Base-by-base conservation (phyloP, 1,139 yeast genomes). In the Yamadazyma oceani region DNA sequence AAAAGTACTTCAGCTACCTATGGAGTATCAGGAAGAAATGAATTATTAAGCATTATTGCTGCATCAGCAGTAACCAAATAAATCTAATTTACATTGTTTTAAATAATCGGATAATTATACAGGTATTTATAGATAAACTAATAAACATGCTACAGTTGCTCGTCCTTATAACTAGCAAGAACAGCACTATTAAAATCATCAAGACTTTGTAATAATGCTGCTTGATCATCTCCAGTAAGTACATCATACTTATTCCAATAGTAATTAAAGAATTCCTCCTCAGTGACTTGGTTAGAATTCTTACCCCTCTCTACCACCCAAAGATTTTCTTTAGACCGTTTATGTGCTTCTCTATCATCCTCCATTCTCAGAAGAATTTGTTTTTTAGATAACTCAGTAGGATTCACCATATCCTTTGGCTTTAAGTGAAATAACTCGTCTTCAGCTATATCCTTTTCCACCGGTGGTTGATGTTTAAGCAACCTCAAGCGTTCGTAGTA, bases 271-370 rank as follows among this genome's bases (percentile, higher is more conserved):
- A 86, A 85, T 53, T 86, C 95, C 3, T 65, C 67, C 36, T 73
- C 76, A 1, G 73, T 66, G 4, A 73, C 61, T 22, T 53, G 57
- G 30, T 43, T 57, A 1, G 58, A 35, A 5, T 66, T 67, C 38
- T 66, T 66, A 13, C 75, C 73, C 42, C 85, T 57, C 21, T 70
- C 70, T 0, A 84, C 80, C 11, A 79, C 75, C 95, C 95, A 86
- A 24, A 82, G 64, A 17, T 70, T 75, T 53, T 88, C 96, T 49
- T 87, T 85, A 12, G 84, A 76, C 42, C 85, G 72, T 54, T 88
- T 88, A 49, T 85, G 88, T 7, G 92, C 68, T 55, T 88, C 96
- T 47, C 96, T 65, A 55, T 88, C 96, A 44, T 85, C 92, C 55
- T 88, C 95, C 80, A 88, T 85, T 42, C 96, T 66, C 27, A 76